A percentile compares a stretch with the other conserved stretches of the same genome.
Conservation (phyloP, 345 rosid species). For the Populus nigra region DNA sequence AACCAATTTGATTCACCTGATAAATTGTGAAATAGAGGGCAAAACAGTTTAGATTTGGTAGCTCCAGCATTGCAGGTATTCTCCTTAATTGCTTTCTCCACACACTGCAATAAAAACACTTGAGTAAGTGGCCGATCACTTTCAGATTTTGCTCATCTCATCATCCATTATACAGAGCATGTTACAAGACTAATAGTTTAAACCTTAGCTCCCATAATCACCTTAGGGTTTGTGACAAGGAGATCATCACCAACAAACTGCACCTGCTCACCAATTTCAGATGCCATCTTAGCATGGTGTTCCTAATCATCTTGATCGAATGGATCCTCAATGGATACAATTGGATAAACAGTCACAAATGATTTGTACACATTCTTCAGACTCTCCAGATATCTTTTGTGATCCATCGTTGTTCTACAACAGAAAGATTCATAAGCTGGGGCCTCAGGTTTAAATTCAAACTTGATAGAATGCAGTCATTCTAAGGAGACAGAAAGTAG, state of each 20-base stretch:
- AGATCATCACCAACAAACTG: slow-evolving; percentile 99
- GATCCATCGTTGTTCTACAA: slow-evolving; percentile 78
- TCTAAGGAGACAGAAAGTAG: neutral
- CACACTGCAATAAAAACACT: slow-evolving; percentile 53
- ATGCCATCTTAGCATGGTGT: slow-evolving; percentile 72
- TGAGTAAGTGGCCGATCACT: neutral
- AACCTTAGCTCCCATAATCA: slow-evolving; percentile 12
- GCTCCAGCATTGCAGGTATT: slow-evolving; percentile 71
- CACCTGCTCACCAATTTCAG: slow-evolving; percentile 67
- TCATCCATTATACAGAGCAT: neutral
- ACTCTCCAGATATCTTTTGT: slow-evolving; percentile 80
- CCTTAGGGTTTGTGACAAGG: slow-evolving; percentile 97
- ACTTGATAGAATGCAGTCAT: neutral
- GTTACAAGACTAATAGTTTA: neutral
- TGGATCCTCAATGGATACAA: slow-evolving; percentile 94
- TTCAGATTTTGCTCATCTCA: neutral
- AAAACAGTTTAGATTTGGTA: neutral
- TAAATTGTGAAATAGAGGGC: neutral
- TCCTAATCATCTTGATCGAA: slow-evolving; percentile 99
- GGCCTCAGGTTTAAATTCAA: neutral
- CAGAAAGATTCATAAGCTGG: neutral
- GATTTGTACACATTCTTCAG: slow-evolving; percentile 90
- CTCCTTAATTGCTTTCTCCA: slow-evolving; percentile 80
- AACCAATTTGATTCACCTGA: slow-evolving; percentile 97
- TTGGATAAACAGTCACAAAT: slow-evolving; percentile 79